A percentile compares a stretch with the other conserved stretches of the same genome.
Conservation (phyloP, 1,284 basidiomycete genomes). For the Thecaphora frezii region DNA sequence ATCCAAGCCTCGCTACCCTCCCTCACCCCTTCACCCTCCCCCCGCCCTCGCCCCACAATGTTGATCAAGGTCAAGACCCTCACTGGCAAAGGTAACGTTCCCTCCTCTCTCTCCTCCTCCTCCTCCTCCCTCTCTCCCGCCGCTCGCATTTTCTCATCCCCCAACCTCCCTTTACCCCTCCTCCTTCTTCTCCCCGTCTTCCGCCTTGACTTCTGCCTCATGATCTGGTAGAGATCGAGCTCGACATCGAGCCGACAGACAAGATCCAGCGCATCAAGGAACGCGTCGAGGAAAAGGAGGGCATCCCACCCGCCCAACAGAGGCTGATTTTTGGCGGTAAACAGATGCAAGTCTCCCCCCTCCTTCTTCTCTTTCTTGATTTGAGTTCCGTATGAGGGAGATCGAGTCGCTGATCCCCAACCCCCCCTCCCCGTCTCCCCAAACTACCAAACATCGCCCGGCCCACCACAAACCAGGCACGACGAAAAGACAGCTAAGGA, state of each 20-base stretch:
- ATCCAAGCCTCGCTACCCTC: too few species aligned
- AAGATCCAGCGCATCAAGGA: constrained; percentile 97
- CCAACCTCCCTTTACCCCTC: too few species aligned
- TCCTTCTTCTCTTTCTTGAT: neutral
- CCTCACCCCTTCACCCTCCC: too few species aligned
- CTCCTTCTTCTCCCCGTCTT: neutral
- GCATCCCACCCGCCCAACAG: constrained; percentile 95
- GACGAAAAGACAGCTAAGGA: constrained; percentile 60
- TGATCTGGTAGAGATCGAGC: constrained; percentile 72
- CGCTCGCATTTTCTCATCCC: neutral
- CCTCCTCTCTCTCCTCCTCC: neutral
- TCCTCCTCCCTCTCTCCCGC: neutral
- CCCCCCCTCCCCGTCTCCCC: neutral
- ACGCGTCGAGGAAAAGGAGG: constrained; percentile 97
- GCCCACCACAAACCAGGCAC: constrained; percentile 41
- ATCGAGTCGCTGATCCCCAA: neutral
- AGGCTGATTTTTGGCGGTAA: constrained; percentile 91
- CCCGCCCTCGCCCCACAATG: constrained; percentile 44
- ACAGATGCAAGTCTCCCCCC: constrained; percentile 77
- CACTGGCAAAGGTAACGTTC: constrained; percentile 77
- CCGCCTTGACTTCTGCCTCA: neutral
- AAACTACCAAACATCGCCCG: neutral
- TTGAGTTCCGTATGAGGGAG: neutral
- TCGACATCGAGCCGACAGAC: constrained; percentile 90
- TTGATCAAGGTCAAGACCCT: constrained; percentile 70